Evolutionary conservation across 257 asterid species (phyloP), one percentile per base, ranked within the genome.

Genomic region (Solanum dulcamara): DNA sequence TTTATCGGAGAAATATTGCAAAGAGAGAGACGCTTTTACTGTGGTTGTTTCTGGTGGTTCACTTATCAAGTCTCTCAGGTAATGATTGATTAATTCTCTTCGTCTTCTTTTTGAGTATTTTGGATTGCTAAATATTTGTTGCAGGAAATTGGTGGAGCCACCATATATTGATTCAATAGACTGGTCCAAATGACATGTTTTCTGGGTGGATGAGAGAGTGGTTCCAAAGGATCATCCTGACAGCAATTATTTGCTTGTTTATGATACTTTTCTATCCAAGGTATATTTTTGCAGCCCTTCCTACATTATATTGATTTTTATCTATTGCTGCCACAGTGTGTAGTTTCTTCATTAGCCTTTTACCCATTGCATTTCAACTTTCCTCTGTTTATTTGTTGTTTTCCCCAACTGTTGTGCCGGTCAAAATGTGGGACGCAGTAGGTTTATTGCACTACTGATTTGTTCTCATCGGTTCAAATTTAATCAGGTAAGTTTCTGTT

Each of bases 141-240:
- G 59, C 74, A 95, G 98, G 94, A 93, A 92, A 87, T 85, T 94
- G 46, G 90, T 92, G 77, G 93, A 90, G 86, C 86, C 94, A 28
- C 97, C 99, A 0, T 94, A 90, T 46, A 86, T 85, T 87, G 93
- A 91, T 10, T 85, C 91, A 5, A 93, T 96, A 81, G 97, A 96
- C 86, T 94, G 96, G 97, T 90, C 97, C 40, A 94, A 93, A 84
- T 96, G 99, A 97, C 88, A 88, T 50, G 88, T 96, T 9, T 96
- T 94, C 88, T 96, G 99, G 99, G 91, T 93, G 84, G 99, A 96
- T 80, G 98, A 96, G 88, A 90, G 99, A 85, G 97, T 93, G 64
- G 99, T 93, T 85, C 99, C 99, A 37, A 88, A 90, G 40, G 93
- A 91, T 87, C 83, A 88, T 82, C 87, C 88, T 33, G 95, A 94